These are phyloP conservation scores for Spiraea crenata DNA, from an alignment of 331 rosid genomes.

Conservation along the genomic window DNA sequence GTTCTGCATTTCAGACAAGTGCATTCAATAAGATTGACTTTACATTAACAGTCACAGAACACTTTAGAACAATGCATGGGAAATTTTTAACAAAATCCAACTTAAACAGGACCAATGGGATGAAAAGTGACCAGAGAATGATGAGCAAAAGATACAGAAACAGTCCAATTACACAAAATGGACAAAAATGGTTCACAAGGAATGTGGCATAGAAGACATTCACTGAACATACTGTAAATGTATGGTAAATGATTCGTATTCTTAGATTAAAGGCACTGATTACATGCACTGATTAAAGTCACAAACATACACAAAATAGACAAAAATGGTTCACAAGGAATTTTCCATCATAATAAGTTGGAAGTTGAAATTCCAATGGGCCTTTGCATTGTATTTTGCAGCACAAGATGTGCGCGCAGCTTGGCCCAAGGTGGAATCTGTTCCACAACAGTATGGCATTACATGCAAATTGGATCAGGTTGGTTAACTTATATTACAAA, in stretches of 20 bases:
- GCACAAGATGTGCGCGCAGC: too few relatives aligned
- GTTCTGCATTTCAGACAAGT: conserved; percentile 21
- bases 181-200: conserved; percentile 2
- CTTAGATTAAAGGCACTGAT: neutral
- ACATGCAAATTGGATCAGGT: too few relatives aligned
- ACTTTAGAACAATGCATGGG: conserved; percentile 15
- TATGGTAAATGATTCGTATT: conserved; percentile 4
- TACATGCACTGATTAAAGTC: too few relatives aligned
- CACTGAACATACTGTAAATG: neutral
- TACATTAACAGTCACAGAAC: conserved; percentile 7
- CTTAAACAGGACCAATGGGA: neutral
- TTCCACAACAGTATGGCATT: too few relatives aligned
- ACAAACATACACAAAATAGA: too few relatives aligned
- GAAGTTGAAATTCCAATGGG: too few relatives aligned
- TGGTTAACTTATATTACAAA: too few relatives aligned
- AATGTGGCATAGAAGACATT: neutral
- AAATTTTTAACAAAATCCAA: too few relatives aligned
- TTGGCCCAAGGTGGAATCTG: too few relatives aligned
- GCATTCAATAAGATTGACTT: conserved; percentile 17
- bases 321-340: too few relatives aligned
- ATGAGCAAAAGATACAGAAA: conserved; percentile 2
- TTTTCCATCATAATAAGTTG: too few relatives aligned
- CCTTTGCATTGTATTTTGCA: too few relatives aligned
- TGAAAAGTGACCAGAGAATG: neutral
- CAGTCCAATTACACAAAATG: conserved; percentile 1